Evolutionary conservation across 768 basidiomycete genomes (phyloP).

Genomic region (Pleurotus cornucopiae): DNA sequence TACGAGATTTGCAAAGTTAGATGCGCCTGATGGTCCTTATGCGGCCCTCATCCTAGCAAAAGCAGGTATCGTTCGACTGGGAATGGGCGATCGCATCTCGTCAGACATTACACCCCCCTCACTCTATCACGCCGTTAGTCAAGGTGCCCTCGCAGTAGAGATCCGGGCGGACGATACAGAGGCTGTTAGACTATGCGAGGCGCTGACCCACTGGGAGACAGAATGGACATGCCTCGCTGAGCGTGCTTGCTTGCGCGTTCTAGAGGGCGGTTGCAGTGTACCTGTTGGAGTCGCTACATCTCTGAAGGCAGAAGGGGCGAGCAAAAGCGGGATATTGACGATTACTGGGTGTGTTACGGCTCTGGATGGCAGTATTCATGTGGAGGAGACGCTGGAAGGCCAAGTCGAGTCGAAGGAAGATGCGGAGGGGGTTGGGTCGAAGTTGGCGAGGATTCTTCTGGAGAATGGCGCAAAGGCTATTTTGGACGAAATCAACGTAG

Average conservation of each 20-base stretch:
- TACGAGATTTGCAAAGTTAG: conserved; percentile 88
- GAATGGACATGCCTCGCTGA: conserved; percentile 79
- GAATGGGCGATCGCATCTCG: conserved; percentile 71
- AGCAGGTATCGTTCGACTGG: conserved; percentile 84
- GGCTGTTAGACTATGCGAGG: conserved; percentile 58
- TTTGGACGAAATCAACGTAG: conserved; percentile 76
- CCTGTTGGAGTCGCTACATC: conserved; percentile 80
- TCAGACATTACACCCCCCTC: conserved; percentile 68
- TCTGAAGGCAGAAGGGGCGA: conserved; percentile 28
- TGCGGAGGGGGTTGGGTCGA: conserved; percentile 65
- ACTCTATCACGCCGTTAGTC: conserved; percentile 87
- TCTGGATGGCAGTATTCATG: conserved; percentile 67
- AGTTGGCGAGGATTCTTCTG: conserved; percentile 61
- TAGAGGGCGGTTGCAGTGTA: conserved; percentile 97
- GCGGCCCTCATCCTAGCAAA: conserved; percentile 90
- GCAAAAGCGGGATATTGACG: conserved; percentile 39
- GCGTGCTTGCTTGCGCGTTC: conserved; percentile 78
- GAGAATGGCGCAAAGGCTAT: conserved; percentile 73
- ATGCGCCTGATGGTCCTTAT: conserved; percentile 75
- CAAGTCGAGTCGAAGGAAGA: conserved; percentile 49
- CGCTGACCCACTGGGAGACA: conserved; percentile 73
- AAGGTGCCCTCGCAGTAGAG: conserved; percentile 90
- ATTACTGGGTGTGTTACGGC: conserved; percentile 84
- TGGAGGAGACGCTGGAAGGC: conserved; percentile 57
- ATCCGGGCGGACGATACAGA: conserved; percentile 64